phyloP scores from a whole-genome alignment of 208 protist genomes.

The Trypanosoma cruzi region DNA sequence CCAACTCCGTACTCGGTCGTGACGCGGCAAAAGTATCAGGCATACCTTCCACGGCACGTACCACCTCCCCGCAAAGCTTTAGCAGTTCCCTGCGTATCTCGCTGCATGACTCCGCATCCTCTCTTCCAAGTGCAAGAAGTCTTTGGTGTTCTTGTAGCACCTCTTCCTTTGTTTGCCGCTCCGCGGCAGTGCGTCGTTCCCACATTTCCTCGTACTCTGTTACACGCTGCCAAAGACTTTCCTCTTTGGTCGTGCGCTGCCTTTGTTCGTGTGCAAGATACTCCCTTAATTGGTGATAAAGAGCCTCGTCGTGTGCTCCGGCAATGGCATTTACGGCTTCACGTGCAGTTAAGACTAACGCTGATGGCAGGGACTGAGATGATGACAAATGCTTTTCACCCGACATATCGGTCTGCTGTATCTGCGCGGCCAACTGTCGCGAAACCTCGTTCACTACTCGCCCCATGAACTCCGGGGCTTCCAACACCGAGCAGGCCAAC shows the following conservation, averaged over 20 bases:
- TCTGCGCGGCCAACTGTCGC: slow-evolving; percentile 13
- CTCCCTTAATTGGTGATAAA: slow-evolving; percentile 9
- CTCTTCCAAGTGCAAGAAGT: slow-evolving; percentile 15
- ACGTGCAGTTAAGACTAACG: slow-evolving; percentile 19
- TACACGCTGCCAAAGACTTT: slow-evolving; percentile 9
- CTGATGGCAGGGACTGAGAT: slow-evolving; percentile 18
- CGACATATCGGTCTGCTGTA: slow-evolving; percentile 15
- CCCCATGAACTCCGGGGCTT: slow-evolving; percentile 15
- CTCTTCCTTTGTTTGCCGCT: not conserved
- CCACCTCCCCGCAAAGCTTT: slow-evolving; percentile 22
- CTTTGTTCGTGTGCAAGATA: slow-evolving; percentile 11
- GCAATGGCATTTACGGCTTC: slow-evolving; percentile 18
- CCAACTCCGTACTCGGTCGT: not conserved
- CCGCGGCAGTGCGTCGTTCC: not conserved
- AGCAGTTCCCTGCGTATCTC: slow-evolving; percentile 24
- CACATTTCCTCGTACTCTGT: slow-evolving; percentile 8
- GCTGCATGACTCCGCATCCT: slow-evolving; percentile 18
- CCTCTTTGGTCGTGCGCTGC: slow-evolving; percentile 1
- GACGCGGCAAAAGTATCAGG: not conserved
- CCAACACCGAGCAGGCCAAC: not conserved
- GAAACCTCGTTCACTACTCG: slow-evolving; percentile 19
- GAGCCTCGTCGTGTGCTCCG: slow-evolving; percentile 13
- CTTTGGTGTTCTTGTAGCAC: slow-evolving; percentile 17
- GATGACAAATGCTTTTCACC: not conserved
- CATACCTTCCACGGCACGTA: slow-evolving; percentile 12